These are phyloP conservation scores for Acer negundo DNA, from an alignment of 345 rosid species.

Conservation along the genomic window DNA sequence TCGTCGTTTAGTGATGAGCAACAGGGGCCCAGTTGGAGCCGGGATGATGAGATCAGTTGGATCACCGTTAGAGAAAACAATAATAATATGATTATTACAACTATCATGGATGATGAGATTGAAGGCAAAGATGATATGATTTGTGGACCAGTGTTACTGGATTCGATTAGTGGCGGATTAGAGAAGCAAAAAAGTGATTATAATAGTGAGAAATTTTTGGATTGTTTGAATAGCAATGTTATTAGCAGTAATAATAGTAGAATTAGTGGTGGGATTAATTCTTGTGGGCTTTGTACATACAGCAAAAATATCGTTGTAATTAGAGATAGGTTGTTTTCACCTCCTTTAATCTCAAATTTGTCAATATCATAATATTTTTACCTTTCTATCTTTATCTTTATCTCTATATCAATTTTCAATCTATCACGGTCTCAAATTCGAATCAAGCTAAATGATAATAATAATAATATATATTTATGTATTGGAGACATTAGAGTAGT, in stretches of 20 bases:
- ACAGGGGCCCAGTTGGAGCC: slow-evolving; percentile 42
- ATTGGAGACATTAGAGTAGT: background rate
- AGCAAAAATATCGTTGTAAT: background rate
- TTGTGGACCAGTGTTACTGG: slow-evolving; percentile 21
- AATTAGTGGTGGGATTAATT: background rate
- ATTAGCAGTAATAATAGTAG: background rate
- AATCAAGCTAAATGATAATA: too few species aligned
- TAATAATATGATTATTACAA: slow-evolving; percentile 4
- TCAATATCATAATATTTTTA: background rate
- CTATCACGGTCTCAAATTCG: fast-evolving
- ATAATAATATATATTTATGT: too few species aligned
- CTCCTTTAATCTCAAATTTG: slow-evolving; percentile 4
- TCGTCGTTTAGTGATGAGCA: slow-evolving; percentile 12
- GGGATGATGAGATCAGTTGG: slow-evolving; percentile 53
- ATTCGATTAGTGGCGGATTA: background rate
- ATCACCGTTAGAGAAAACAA: slow-evolving; percentile 42
- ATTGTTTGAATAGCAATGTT: background rate
- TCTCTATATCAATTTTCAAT: too few species aligned
- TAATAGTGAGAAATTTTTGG: slow-evolving; percentile 15
- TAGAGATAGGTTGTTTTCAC: slow-evolving; percentile 8
- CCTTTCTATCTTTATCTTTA: too few species aligned
- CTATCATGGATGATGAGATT: slow-evolving; percentile 19
- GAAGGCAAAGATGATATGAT: slow-evolving; percentile 19
- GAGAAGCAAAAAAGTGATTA: slow-evolving; percentile 16
- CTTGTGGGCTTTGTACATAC: background rate